phyloP scores from a whole-genome alignment of 2,329 filamentous ascomycete species.

The Apiospora kogelbergensis region DNA sequence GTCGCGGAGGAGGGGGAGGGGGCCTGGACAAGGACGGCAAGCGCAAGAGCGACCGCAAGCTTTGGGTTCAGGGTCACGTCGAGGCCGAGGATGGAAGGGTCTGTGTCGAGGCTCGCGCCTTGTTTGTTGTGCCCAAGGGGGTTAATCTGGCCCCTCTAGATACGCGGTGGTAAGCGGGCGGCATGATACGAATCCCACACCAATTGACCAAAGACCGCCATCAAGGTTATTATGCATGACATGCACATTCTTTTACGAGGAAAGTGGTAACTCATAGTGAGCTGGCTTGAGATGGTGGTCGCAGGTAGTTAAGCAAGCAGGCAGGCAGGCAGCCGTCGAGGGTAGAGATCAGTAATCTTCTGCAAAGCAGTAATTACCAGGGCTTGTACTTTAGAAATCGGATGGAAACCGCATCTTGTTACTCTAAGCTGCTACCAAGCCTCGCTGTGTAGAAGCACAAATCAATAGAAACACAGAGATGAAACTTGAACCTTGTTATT shows the following conservation, averaged over 20 bases:
- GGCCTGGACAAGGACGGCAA: slow-evolving; percentile 14
- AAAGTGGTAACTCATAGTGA: background rate
- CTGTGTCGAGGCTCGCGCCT: slow-evolving; percentile 56
- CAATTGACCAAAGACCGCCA: background rate
- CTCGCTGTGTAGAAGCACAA: background rate
- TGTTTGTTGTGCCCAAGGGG: slow-evolving; percentile 59
- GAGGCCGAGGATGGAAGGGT: slow-evolving; percentile 55
- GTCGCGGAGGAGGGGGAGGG: slow-evolving; percentile 29
- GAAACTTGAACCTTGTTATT: background rate
- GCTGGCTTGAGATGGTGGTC: background rate
- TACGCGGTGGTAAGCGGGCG: slow-evolving; percentile 34
- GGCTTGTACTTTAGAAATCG: background rate
- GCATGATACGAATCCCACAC: background rate
- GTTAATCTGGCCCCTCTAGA: slow-evolving; percentile 39
- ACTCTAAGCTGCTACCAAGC: background rate
- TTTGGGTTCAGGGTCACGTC: slow-evolving; percentile 53
- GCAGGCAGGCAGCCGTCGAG: background rate
- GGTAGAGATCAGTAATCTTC: background rate
- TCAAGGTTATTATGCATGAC: background rate
- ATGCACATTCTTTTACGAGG: background rate
- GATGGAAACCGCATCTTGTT: slow-evolving; percentile 1
- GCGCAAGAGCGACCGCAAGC: slow-evolving; percentile 44
- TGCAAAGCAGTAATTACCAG: background rate
- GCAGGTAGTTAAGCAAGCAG: background rate
- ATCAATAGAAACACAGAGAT: background rate